Percentiles rank a stretch among this genome's conserved stretches.
Conservation (phyloP, 1,284 basidiomycete species). For the Fomitiporia mediterranea region DNA sequence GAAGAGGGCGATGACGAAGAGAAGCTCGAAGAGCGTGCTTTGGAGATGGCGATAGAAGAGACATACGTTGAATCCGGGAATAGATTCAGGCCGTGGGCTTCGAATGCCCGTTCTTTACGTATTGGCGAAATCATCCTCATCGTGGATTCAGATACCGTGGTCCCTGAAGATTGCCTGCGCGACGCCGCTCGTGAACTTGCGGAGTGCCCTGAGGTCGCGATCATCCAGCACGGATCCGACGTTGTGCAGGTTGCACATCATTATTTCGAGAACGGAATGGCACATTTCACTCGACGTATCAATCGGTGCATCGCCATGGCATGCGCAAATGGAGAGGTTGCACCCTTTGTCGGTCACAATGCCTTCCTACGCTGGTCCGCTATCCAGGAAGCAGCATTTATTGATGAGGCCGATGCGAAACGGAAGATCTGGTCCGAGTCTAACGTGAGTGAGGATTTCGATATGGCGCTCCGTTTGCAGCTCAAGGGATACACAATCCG, state of each 20-base stretch:
- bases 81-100: constrained; percentile 60
- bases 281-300: constrained; percentile 78
- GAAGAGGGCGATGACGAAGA: constrained; percentile 29
- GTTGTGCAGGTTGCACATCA: constrained; percentile 84
- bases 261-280: constrained; percentile 84
- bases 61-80: constrained; percentile 52
- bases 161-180: constrained; percentile 81
- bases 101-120: constrained; percentile 52
- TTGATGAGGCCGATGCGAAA: constrained; percentile 59
- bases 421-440: constrained; percentile 81
- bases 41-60: constrained; percentile 65
- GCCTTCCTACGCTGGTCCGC: constrained; percentile 85
- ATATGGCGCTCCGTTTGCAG: constrained; percentile 64
- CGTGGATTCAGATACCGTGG: constrained; percentile 81
- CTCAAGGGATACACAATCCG: constrained; percentile 71
- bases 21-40: constrained; percentile 55
- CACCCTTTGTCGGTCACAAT: constrained; percentile 87
- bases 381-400: constrained; percentile 72
- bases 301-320: constrained; percentile 74
- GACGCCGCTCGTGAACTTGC: constrained; percentile 79
- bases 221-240: constrained; percentile 81
- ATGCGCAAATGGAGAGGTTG: constrained; percentile 74
- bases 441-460: constrained; percentile 83
- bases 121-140: constrained; percentile 65
- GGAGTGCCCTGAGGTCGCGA: constrained; percentile 74